Conservation (phyloP, 1,139 yeast genomes). For the Lodderomyces pseudojiufengensis region DNA sequence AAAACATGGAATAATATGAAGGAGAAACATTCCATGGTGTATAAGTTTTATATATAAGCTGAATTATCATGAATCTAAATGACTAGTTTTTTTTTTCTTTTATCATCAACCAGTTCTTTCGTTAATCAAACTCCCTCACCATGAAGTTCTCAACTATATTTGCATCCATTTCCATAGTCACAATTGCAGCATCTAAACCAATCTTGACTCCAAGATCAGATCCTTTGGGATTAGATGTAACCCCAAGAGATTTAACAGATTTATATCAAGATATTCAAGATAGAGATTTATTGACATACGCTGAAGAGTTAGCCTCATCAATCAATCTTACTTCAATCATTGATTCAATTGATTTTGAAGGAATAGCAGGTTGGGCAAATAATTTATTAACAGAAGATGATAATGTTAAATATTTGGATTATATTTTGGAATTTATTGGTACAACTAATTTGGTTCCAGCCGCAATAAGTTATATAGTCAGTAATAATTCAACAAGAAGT, state of each 20-base stretch:
- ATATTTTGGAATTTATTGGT: conserved; percentile 23
- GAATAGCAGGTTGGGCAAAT: conserved; percentile 32
- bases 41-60: no score
- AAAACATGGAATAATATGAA: no score
- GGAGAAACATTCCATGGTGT: no score
- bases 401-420: conserved; percentile 24
- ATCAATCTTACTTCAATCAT: conserved; percentile 20
- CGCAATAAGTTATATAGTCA: conserved; percentile 22
- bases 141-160: conserved; percentile 12
- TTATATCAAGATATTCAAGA: conserved; percentile 13
- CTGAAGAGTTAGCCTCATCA: conserved; percentile 15
- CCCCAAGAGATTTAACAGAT: conserved; percentile 6
- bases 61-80: background rate
- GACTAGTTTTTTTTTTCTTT: background rate
- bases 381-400: conserved; percentile 23
- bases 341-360: conserved; percentile 23
- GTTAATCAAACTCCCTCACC: background rate
- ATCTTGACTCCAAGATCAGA: conserved; percentile 10
- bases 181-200: conserved; percentile 10
- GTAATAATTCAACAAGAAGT: conserved; percentile 24
- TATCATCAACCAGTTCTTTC: background rate
- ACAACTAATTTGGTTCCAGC: conserved; percentile 25
- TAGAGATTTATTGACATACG: conserved; percentile 20
- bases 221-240: conserved; percentile 8
- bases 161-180: conserved; percentile 7